phyloP scores from a whole-genome alignment of 2,329 filamentous ascomycete genomes.

The Thelonectria discophora region DNA sequence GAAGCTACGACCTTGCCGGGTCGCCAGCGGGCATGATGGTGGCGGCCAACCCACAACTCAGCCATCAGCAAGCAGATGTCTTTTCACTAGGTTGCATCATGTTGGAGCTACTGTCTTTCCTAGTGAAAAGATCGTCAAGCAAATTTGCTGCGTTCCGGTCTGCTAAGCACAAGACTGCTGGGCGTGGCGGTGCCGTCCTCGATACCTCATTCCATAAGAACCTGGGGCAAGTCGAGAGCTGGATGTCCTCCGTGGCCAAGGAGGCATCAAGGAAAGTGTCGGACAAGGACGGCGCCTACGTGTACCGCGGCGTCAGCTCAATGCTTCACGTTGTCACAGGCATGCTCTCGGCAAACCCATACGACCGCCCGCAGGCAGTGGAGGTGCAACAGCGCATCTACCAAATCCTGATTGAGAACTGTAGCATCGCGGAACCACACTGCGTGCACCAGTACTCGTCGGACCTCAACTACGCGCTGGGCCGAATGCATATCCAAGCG shows the following conservation, averaged over 20 bases:
- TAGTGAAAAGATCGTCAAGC: conserved; percentile 72
- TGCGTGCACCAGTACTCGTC: conserved; percentile 61
- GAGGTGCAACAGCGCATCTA: conserved; percentile 64
- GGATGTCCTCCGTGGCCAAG: conserved; percentile 70
- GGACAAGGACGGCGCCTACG: conserved; percentile 51
- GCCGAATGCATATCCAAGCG: conserved; percentile 34
- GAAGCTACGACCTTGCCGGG: conserved; percentile 38
- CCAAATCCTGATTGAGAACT: conserved; percentile 59
- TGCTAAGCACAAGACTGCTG: conserved; percentile 68
- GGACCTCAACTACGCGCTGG: conserved; percentile 43
- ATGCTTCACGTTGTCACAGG: conserved; percentile 61
- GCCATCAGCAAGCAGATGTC: conserved; percentile 71
- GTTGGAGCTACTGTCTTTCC: conserved; percentile 74
- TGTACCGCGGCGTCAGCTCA: conserved; percentile 61
- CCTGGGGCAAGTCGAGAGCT: conserved; percentile 71
- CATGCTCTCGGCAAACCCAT: conserved; percentile 64
- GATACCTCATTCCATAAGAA: conserved; percentile 80
- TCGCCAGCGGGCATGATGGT: conserved; percentile 48
- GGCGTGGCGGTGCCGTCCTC: conserved; percentile 67
- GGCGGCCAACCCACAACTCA: conserved; percentile 54
- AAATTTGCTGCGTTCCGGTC: conserved; percentile 74
- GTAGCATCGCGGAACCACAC: conserved; percentile 59
- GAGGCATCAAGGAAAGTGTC: conserved; percentile 62
- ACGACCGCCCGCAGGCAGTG: conserved; percentile 61
- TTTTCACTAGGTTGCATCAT: conserved; percentile 79